Conservation (phyloP, 352 stramenopile species). For the Phytopythium boreale region DNA sequence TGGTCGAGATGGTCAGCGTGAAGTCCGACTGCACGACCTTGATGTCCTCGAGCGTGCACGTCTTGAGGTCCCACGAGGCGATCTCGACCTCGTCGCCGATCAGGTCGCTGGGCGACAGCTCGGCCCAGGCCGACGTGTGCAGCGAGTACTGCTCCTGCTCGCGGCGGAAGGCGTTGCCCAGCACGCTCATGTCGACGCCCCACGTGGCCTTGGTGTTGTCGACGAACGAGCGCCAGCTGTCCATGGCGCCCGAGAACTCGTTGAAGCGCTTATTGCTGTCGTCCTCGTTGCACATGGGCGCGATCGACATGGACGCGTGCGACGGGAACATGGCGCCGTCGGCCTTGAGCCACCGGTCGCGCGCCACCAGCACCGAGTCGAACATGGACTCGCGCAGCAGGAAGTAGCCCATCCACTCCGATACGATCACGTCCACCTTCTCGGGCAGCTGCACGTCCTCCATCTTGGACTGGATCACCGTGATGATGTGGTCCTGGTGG, state of each 20-base stretch:
- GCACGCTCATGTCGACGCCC: slow-evolving; percentile 96
- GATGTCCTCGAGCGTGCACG: slow-evolving; percentile 81
- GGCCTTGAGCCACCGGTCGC: slow-evolving; percentile 96
- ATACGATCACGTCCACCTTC: slow-evolving; percentile 99
- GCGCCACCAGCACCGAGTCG: slow-evolving; percentile 95
- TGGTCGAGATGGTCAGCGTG: slow-evolving; percentile 81
- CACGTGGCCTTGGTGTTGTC: slow-evolving; percentile 94
- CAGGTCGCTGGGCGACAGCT: slow-evolving; percentile 70
- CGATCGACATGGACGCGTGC: slow-evolving; percentile 97
- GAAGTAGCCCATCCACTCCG: slow-evolving; percentile 99
- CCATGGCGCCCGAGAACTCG: slow-evolving; percentile 85
- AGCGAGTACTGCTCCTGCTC: slow-evolving; percentile 89
- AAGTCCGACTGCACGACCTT: slow-evolving; percentile 71
- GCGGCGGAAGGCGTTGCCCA: slow-evolving; percentile 86
- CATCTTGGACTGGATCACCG: slow-evolving; percentile 98
- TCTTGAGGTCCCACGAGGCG: slow-evolving; percentile 79
- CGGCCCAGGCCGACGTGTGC: slow-evolving; percentile 80
- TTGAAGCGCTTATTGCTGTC: slow-evolving; percentile 83
- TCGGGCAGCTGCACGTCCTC: slow-evolving; percentile 97
- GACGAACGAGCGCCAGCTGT: slow-evolving; percentile 81
- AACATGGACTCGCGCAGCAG: slow-evolving; percentile 99
- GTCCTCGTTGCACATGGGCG: slow-evolving; percentile 94
- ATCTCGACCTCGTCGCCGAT: slow-evolving; percentile 86
- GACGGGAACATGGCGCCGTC: slow-evolving; percentile 98
- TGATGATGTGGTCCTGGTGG: slow-evolving; percentile 94